A percentile compares a stretch with the other conserved stretches of the same genome.
Evolutionary conservation across 2,329 filamentous ascomycete genomes (phyloP).

Genomic region (Neofusicoccum ribis): DNA sequence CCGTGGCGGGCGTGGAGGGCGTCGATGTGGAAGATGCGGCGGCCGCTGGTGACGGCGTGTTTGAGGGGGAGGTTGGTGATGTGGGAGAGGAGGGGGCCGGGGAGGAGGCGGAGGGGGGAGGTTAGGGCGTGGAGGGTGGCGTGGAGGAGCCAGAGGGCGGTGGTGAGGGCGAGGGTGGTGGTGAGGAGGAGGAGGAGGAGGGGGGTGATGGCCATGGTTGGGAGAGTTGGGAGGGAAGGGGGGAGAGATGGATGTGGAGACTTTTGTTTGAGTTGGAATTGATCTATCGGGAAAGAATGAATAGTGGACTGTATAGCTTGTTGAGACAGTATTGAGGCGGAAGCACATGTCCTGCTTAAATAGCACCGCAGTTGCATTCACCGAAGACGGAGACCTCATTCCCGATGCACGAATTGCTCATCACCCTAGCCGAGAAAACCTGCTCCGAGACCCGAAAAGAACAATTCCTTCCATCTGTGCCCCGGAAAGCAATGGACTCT

Average conservation of each 20-base stretch:
- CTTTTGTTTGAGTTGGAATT: not conserved
- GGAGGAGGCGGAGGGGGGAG: conserved; percentile 30
- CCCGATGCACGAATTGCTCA: too few relatives aligned
- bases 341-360: too few relatives aligned
- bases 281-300: not conserved
- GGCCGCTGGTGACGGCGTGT: conserved; percentile 37
- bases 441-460: too few relatives aligned
- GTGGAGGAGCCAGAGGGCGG: conserved; percentile 12
- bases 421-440: too few relatives aligned
- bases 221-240: too few relatives aligned
- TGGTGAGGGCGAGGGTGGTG: not conserved
- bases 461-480: too few relatives aligned
- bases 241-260: not conserved
- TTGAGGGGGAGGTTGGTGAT: conserved; percentile 40
- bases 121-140: conserved; percentile 28
- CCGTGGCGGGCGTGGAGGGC: conserved; percentile 37
- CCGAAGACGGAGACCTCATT: too few relatives aligned
- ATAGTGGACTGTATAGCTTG: too few relatives aligned
- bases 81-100: conserved; percentile 34
- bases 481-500: too few relatives aligned
- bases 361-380: too few relatives aligned
- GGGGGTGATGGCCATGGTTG: not conserved
- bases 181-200: not conserved
- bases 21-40: conserved; percentile 43
- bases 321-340: too few relatives aligned